phyloP scores from a whole-genome alignment of 2,329 filamentous ascomycete genomes.

The Huntiella omanensis region DNA sequence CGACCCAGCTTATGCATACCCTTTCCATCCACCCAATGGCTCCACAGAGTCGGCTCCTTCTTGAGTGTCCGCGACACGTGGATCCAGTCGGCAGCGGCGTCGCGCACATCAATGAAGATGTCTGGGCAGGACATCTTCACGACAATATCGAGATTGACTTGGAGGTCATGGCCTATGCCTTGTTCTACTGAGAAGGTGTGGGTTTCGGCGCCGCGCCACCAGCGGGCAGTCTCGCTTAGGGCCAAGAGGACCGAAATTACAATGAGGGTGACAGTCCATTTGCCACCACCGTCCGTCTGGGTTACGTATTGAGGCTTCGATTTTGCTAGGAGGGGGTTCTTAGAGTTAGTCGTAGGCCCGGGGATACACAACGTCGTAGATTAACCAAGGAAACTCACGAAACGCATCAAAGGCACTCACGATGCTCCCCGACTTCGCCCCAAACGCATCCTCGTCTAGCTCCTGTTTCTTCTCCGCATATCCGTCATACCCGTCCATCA shows the following conservation, averaged over 20 bases:
- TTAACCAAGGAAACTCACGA: conserved; percentile 36
- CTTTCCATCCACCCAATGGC: conserved; percentile 57
- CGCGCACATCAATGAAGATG: conserved; percentile 92
- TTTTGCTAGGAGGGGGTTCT: conserved; percentile 44
- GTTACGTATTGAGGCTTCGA: conserved; percentile 86
- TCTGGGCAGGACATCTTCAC: conserved; percentile 73
- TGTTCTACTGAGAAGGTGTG: conserved; percentile 92
- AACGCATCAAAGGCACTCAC: conserved; percentile 93
- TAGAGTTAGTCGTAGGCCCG: background rate
- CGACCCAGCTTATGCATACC: conserved; percentile 42
- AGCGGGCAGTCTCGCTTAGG: conserved; percentile 58
- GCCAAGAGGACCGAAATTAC: conserved; percentile 56
- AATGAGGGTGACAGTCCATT: conserved; percentile 77
- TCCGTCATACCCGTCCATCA: conserved; percentile 64
- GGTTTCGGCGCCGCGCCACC: conserved; percentile 68
- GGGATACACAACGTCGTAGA: background rate
- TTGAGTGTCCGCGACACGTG: conserved; percentile 57
- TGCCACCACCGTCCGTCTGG: conserved; percentile 67
- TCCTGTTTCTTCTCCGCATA: conserved; percentile 27
- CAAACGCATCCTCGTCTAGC: conserved; percentile 63
- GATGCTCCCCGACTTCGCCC: conserved; percentile 42
- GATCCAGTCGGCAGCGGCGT: conserved; percentile 82
- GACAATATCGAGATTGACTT: conserved; percentile 92
- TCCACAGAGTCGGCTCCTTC: conserved; percentile 64
- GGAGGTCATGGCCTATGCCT: conserved; percentile 66